A percentile compares a stretch with the other conserved stretches of the same genome.
These are phyloP conservation scores for Excoecaria agallocha DNA, from an alignment of 345 rosid species.

Conservation along the genomic window DNA sequence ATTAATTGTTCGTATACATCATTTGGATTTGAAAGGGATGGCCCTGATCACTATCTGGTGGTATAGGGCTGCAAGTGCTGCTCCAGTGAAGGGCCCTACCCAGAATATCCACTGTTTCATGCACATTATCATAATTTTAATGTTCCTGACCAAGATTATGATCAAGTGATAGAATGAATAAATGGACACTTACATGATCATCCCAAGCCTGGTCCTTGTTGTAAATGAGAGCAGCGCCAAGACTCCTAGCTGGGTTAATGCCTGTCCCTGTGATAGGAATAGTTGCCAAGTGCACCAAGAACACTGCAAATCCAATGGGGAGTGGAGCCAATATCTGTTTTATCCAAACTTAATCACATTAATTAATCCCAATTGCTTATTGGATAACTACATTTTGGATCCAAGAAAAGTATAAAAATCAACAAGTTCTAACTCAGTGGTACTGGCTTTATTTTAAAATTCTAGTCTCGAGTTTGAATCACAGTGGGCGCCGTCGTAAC, in stretches of 20 bases:
- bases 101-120: conserved; percentile 27
- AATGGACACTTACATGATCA: conserved; percentile 35
- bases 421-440: too few species aligned
- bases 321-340: conserved; percentile 49
- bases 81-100: conserved; percentile 25
- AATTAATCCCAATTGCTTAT: background rate
- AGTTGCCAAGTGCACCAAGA: conserved; percentile 52
- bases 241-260: conserved; percentile 53
- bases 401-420: too few species aligned
- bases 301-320: conserved; percentile 54
- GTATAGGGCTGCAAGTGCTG: conserved; percentile 22
- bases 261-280: conserved; percentile 52
- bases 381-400: too few species aligned
- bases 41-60: conserved; percentile 26
- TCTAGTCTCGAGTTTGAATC: too few species aligned
- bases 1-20: background rate
- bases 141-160: background rate
- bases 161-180: background rate
- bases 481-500: too few species aligned
- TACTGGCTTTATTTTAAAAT: too few species aligned
- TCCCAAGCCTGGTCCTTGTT: conserved; percentile 45
- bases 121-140: too few species aligned
- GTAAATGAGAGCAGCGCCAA: conserved; percentile 50
- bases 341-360: background rate
- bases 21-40: conserved; percentile 18